Evolutionary conservation across 495 filamentous ascomycete genomes (phyloP).

Genomic region (Tuber borchii): DNA sequence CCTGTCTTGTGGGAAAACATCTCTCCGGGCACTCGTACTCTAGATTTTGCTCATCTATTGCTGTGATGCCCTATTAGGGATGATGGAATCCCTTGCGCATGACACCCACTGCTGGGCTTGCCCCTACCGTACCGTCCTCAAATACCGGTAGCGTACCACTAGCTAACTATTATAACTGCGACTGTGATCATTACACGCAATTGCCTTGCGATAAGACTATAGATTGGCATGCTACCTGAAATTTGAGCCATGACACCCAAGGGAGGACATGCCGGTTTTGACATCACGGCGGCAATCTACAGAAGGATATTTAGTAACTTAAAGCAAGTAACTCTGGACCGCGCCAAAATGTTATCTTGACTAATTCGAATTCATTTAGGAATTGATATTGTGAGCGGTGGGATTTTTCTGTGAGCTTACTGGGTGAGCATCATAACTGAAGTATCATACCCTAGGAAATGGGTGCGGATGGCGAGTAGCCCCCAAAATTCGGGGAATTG

Average conservation of each 20-base stretch:
- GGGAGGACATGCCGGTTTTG: not conserved
- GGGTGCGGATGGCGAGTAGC: too few species aligned
- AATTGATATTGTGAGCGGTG: not conserved
- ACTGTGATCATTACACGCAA: not conserved
- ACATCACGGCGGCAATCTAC: not conserved
- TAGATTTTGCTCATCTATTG: not conserved
- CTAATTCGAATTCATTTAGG: not conserved
- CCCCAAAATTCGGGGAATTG: not conserved
- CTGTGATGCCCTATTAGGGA: not conserved
- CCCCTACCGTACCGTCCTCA: not conserved
- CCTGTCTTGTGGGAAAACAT: not conserved
- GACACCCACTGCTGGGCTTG: not conserved
- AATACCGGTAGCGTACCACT: not conserved
- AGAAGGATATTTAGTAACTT: not conserved
- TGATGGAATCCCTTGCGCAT: not conserved
- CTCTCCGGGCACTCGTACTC: not conserved
- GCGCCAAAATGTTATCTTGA: not conserved
- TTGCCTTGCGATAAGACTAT: not conserved
- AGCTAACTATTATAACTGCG: not conserved
- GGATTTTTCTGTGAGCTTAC: not conserved
- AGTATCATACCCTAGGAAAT: not conserved
- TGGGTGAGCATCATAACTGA: not conserved
- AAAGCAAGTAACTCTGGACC: not conserved
- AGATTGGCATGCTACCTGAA: not conserved
- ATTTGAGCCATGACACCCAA: not conserved